Conservation (phyloP, 495 filamentous ascomycete species). For the Penicillium salamii region DNA sequence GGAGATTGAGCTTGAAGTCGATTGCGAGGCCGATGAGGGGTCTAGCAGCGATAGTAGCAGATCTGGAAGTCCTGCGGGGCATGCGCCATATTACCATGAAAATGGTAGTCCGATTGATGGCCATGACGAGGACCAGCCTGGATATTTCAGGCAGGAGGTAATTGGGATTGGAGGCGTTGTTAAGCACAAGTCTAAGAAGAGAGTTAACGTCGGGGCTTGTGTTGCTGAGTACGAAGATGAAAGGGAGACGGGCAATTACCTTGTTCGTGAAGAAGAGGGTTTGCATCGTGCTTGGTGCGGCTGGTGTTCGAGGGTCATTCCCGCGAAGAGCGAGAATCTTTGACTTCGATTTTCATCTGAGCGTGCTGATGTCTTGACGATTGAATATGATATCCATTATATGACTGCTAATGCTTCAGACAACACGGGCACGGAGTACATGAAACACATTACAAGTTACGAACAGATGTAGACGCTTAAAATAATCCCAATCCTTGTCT, state of each 20-base stretch:
- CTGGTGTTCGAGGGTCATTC: conserved; percentile 49
- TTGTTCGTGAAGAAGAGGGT: conserved; percentile 60
- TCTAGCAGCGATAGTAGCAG: conserved; percentile 21
- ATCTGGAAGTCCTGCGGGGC: conserved; percentile 11
- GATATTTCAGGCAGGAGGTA: conserved; percentile 80
- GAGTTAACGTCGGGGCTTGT: conserved; percentile 72
- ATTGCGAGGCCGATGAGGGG: conserved; percentile 66
- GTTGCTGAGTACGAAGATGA: conserved; percentile 84
- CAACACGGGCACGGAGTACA: too few relatives aligned
- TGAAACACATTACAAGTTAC: too few relatives aligned
- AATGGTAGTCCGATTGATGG: conserved; percentile 19
- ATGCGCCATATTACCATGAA: conserved; percentile 15
- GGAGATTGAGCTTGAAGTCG: conserved; percentile 75
- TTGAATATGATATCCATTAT: too few relatives aligned
- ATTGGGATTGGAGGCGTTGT: conserved; percentile 82
- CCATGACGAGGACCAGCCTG: conserved; percentile 49
- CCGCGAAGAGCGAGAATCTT: conserved; percentile 24
- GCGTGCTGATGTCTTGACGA: background rate
- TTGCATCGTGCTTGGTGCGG: conserved; percentile 49
- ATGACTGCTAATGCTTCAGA: too few relatives aligned
- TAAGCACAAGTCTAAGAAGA: conserved; percentile 75
- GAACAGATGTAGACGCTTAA: too few relatives aligned
- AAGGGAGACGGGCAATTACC: conserved; percentile 56
- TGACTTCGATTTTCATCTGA: background rate
- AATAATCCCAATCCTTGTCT: conserved; percentile 1